A percentile compares a stretch with the other conserved stretches of the same genome.
These are phyloP conservation scores for Paramecium bursaria DNA, from an alignment of 73 alveolate genomes.

Conservation along the genomic window DNA sequence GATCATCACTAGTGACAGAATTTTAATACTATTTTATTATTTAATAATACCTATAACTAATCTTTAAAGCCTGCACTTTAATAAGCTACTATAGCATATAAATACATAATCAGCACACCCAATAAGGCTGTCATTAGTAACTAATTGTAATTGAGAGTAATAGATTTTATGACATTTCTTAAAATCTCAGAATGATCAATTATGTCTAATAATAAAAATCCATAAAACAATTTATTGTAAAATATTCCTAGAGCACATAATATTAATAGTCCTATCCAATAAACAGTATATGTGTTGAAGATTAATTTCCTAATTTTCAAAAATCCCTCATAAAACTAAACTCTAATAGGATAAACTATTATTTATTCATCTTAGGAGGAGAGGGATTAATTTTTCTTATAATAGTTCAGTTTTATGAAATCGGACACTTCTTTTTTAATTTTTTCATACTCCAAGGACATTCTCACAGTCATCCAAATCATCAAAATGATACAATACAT, in stretches of 20 bases:
- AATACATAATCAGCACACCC: conserved; percentile 63
- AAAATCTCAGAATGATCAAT: conserved; percentile 64
- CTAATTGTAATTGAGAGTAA: conserved; percentile 44
- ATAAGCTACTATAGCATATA: conserved; percentile 59
- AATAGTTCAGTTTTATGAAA: conserved; percentile 10
- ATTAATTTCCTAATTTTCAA: conserved; percentile 25
- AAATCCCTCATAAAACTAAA: background rate
- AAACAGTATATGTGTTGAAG: conserved; percentile 55
- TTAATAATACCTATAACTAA: background rate
- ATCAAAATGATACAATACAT: conserved; percentile 1
- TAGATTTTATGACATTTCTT: conserved; percentile 67
- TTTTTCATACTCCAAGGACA: conserved; percentile 47
- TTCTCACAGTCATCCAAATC: conserved; percentile 46
- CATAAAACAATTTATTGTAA: conserved; percentile 52
- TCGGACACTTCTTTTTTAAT: conserved; percentile 28
- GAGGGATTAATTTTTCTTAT: background rate
- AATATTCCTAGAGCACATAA: conserved; percentile 34
- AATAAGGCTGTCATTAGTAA: conserved; percentile 68
- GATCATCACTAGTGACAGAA: no score
- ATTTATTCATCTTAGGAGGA: background rate
- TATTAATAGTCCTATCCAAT: conserved; percentile 35
- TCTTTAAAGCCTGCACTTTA: conserved; percentile 55
- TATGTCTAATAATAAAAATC: conserved; percentile 60
- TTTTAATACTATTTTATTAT: background rate
- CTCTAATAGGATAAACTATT: conserved; percentile 2